Evolutionary conservation across 768 basidiomycete species (phyloP).

Genomic region (Suillus subalutaceus): DNA sequence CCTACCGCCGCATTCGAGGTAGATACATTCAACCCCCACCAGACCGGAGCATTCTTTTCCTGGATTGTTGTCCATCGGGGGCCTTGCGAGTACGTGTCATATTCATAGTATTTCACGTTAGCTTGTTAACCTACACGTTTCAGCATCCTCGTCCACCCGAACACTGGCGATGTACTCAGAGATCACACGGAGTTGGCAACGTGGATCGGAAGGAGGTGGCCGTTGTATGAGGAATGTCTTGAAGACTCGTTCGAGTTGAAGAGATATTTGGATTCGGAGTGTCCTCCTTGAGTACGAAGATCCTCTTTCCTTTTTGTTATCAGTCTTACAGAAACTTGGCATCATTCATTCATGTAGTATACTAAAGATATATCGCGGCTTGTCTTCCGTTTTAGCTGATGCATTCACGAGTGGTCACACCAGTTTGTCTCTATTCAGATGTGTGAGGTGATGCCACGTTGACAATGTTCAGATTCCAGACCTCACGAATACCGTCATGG

Average conservation of each 20-base stretch:
- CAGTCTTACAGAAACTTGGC: neutral
- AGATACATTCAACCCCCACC: constrained; percentile 65
- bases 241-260: constrained; percentile 13
- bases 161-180: constrained; percentile 55
- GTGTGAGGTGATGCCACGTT: too few relatives aligned
- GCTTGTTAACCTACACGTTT: constrained; percentile 6
- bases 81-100: constrained; percentile 64
- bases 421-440: too few relatives aligned
- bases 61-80: constrained; percentile 72
- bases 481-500: too few relatives aligned
- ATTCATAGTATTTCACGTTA: neutral
- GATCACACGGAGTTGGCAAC: constrained; percentile 67
- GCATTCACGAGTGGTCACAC: too few relatives aligned
- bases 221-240: constrained; percentile 48
- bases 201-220: constrained; percentile 71
- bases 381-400: too few relatives aligned
- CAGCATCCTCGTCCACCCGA: constrained; percentile 70
- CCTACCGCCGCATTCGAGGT: constrained; percentile 75
- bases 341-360: neutral
- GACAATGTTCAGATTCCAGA: too few relatives aligned
- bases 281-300: neutral
- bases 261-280: neutral
- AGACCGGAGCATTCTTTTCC: constrained; percentile 69
- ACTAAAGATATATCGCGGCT: neutral
- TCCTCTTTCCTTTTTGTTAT: neutral